Conservation (phyloP, 192 early-diverging fungal genomes). For the Umbelopsis ramanniana region DNA sequence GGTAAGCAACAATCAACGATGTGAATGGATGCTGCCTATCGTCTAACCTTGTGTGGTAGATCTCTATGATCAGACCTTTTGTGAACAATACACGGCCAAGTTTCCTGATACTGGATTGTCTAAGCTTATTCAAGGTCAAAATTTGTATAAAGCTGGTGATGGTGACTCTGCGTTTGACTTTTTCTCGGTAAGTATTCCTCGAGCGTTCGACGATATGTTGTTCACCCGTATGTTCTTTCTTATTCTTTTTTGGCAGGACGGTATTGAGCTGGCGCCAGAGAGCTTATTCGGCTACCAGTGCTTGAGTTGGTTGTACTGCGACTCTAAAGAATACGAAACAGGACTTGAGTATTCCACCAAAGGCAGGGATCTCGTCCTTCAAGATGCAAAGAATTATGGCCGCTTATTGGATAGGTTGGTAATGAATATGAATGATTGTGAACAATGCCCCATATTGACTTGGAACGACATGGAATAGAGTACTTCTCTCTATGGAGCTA, state of each 20-base stretch:
- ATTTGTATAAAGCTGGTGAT: conserved; percentile 39
- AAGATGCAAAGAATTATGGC: conserved; percentile 37
- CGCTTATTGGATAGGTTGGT: conserved; percentile 42
- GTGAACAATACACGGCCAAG: conserved; percentile 44
- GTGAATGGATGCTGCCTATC: background rate
- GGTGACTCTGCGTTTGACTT: conserved; percentile 41
- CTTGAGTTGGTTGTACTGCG: conserved; percentile 52
- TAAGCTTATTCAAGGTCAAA: conserved; percentile 50
- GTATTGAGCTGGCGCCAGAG: conserved; percentile 42
- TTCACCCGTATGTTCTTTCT: background rate
- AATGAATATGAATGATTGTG: background rate
- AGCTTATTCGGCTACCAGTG: conserved; percentile 53
- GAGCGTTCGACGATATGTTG: too few species aligned
- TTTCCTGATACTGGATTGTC: conserved; percentile 52
- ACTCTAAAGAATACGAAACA: conserved; percentile 50
- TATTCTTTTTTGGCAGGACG: conserved; percentile 39
- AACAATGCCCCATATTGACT: background rate
- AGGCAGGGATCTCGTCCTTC: conserved; percentile 42
- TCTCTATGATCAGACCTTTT: conserved; percentile 48
- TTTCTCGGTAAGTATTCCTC: conserved; percentile 31
- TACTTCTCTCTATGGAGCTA: conserved; percentile 56
- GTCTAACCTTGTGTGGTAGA: conserved; percentile 24
- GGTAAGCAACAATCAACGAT: conserved; percentile 26
- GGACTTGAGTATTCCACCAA: conserved; percentile 57
- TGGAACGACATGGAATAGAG: conserved; percentile 31